Evolutionary conservation across 2,329 filamentous ascomycete genomes (phyloP), one percentile per base, ranked within the genome.

Genomic region (Herpotrichia juniperi): DNA sequence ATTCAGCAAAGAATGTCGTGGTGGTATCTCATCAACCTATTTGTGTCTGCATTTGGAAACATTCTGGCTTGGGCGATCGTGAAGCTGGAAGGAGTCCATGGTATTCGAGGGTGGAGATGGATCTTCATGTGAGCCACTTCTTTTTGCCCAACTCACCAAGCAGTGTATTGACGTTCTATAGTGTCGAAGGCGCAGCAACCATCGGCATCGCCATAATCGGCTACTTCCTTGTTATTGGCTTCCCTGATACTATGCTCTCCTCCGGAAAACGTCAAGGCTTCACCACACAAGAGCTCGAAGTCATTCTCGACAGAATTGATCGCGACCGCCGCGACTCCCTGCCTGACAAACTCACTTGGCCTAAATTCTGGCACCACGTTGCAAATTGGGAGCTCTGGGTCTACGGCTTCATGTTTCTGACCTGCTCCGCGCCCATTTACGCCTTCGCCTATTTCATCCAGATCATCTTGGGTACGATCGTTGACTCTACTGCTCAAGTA

Each of bases 171-270:
- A 46, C 16, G 21, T 17, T 7, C 10, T 37, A 6, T 24, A 61
- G 56, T 40, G 49, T 66, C 25, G 63, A 62, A 54, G 69, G 68
- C 2, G 56, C 64, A 2, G 60, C 69, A 14, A 74, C 71, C 8
- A 56, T 64, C 17, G 53, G 60, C 14, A 57, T 76, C 42, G 69
- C 69, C 17, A 48, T 64, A 9, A 17, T 65, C 16, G 65, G 63
- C 4, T 69, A 61, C 51, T 74, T 73, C 48, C 65, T 75, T 39
- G 70, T 79, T 56, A 71, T 76, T n/a, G 74, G 76, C 42, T 76
- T 75, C 56, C 68, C 71, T 4, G 62, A 67, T 57, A 56, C 48
- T 9, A 58, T 56, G 58, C 63, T 64, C 3, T 50, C 57, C 17
- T 58, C 57, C 17, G 52, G 50, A n/a, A 48, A 57, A 12, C 44